Percentiles rank a stretch among this genome's conserved stretches.
phyloP scores from a whole-genome alignment of 2,329 filamentous ascomycete genomes.

The Scopulariopsis brevicaulis region DNA sequence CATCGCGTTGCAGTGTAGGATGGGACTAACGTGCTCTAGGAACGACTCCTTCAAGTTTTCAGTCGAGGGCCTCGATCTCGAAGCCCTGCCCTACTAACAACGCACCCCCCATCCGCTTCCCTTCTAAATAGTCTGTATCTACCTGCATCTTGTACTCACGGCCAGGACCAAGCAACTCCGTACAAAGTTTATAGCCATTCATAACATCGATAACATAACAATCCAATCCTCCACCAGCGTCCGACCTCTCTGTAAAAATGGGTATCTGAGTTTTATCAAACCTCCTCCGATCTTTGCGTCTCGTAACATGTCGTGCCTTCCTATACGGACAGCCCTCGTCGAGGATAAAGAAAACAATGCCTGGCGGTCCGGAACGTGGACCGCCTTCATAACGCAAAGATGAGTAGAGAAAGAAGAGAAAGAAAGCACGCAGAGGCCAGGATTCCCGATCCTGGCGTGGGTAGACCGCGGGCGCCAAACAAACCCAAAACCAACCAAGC shows the following conservation, averaged over 20 bases:
- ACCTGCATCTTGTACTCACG: neutral
- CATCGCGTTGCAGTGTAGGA: neutral
- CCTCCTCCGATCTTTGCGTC: neutral
- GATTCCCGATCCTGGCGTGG: no score
- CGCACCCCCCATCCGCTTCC: neutral
- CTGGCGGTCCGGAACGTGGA: no score
- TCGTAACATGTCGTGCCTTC: neutral
- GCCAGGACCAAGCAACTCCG: neutral
- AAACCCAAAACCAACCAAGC: no score
- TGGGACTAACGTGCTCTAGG: slow-evolving; percentile 14
- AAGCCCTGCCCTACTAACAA: slow-evolving; percentile 40
- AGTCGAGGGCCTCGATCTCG: slow-evolving; percentile 45
- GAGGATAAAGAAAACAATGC: neutral
- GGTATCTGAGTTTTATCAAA: neutral
- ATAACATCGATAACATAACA: neutral
- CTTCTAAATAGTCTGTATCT: neutral
- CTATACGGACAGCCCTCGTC: neutral
- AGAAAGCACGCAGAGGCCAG: no score
- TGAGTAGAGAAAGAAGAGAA: no score
- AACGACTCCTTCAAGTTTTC: slow-evolving; percentile 52
- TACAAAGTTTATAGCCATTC: neutral
- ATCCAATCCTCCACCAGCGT: neutral
- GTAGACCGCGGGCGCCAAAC: no score
- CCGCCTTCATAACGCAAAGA: no score
- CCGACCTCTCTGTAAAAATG: neutral